Base-by-base conservation (phyloP, 495 filamentous ascomycete species). In the Talaromyces trachyspermus region DNA sequence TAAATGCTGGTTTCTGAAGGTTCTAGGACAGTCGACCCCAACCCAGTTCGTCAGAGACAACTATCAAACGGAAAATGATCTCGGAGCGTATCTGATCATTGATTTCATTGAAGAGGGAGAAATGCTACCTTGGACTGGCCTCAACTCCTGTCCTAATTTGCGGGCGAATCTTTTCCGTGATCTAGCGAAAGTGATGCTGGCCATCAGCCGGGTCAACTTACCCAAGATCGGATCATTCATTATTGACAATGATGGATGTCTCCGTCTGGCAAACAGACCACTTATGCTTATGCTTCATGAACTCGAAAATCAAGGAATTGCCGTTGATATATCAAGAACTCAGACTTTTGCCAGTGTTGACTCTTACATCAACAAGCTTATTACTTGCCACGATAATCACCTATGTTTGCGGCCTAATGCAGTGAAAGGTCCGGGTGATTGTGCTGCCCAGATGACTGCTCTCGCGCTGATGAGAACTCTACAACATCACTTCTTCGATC, bases 141-240 rank as follows among this genome's bases (percentile, higher is more conserved):
- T n/a, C n/a, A n/a, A 14, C 18, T 14, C 6, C 6, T 39, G 6
- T 6, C 14, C n/a, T 39, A 20, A 39, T 20, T 41, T 40, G 11
- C 51, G 55, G 43, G 37, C 43, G 30, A 58, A 57, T n/a, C 48
- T 59, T 35, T 59, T 59, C 48, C 38, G 48, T 50, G 55, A 53
- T 40, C 48, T 58, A 30, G 49, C 55, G 10, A 54, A 53, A 26
- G 51, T 58, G 60, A 15, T 39, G 9, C 36, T 39, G 36, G 15
- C n/a, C 6, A 6, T 39, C 7, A 15, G 7, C 6, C 36, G 36
- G 6, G 6, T 39, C 15, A 6, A 6, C 6, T 20, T 39, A 6
- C 18, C 36, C 6, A 39, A 20, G 18, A 39, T 39, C 15, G 36
- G 36, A 9, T 39, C 36, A 6, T 15, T 39, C 18, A 39, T 15